phyloP scores from a whole-genome alignment of 805 yeast genomes.

The Maudiozyma bulderi region DNA sequence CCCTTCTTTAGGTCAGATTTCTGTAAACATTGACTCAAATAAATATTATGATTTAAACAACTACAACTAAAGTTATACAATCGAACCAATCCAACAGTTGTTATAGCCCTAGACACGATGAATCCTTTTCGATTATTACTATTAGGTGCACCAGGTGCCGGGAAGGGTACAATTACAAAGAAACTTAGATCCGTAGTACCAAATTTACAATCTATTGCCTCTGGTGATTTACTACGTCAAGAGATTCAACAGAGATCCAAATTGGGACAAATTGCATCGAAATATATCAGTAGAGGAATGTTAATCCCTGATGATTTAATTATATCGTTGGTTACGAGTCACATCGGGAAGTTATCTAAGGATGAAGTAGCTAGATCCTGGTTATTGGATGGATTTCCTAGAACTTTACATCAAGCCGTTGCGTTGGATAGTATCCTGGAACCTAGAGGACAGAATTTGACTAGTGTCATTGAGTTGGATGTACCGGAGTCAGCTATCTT shows the following conservation, averaged over 20 bases:
- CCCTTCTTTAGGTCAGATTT: too few relatives aligned
- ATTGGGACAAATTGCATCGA: conserved; percentile 49
- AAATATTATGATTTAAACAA: too few relatives aligned
- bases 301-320: conserved; percentile 68
- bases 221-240: conserved; percentile 73
- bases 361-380: conserved; percentile 34
- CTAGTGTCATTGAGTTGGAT: conserved; percentile 73
- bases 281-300: conserved; percentile 50
- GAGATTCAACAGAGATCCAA: conserved; percentile 48
- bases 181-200: conserved; percentile 48
- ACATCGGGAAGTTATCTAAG: conserved; percentile 33
- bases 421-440: conserved; percentile 26
- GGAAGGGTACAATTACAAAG: conserved; percentile 84
- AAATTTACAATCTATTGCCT: conserved; percentile 50
- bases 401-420: conserved; percentile 76
- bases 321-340: conserved; percentile 32
- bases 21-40: too few relatives aligned
- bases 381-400: conserved; percentile 88
- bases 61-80: too few relatives aligned
- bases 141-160: conserved; percentile 92
- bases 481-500: conserved; percentile 82
- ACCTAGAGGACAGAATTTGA: conserved; percentile 37
- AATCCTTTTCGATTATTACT: conserved; percentile 56
- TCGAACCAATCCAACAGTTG: too few relatives aligned
- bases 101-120: not conserved